A percentile compares a stretch with the other conserved stretches of the same genome.
These are phyloP conservation scores for Xylariaceae sp. DNA, from an alignment of 2,329 filamentous ascomycete species.

Conservation along the genomic window DNA sequence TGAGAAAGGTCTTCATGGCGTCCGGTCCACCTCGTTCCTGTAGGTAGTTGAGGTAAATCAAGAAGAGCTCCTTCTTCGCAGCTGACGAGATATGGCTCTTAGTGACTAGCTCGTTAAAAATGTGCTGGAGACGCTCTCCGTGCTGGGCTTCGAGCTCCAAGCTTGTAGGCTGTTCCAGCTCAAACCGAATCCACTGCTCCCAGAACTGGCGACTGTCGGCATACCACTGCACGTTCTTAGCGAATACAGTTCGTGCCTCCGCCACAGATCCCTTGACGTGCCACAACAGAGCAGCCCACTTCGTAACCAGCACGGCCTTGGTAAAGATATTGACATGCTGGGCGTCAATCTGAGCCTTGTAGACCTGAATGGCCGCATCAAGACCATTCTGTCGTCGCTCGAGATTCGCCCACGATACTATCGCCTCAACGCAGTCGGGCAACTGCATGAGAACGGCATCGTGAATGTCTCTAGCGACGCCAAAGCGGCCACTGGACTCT, in stretches of 20 bases:
- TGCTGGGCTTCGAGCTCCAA: constrained; percentile 59
- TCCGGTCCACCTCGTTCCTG: constrained; percentile 77
- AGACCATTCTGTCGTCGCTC: constrained; percentile 77
- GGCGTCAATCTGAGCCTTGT: constrained; percentile 74
- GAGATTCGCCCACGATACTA: constrained; percentile 81
- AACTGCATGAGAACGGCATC: constrained; percentile 69
- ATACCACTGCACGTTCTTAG: constrained; percentile 78
- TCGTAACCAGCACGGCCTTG: constrained; percentile 80
- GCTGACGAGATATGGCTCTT: constrained; percentile 65
- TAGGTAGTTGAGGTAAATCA: constrained; percentile 76
- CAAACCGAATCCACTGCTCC: constrained; percentile 82
- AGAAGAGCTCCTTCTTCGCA: constrained; percentile 68
- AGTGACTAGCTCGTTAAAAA: constrained; percentile 68
- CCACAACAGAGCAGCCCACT: constrained; percentile 85
- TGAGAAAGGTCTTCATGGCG: constrained; percentile 79
- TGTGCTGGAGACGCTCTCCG: constrained; percentile 69
- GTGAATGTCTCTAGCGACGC: constrained; percentile 80
- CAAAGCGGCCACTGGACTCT: constrained; percentile 71
- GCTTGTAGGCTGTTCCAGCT: constrained; percentile 73
- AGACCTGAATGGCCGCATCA: constrained; percentile 77
- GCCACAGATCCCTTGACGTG: constrained; percentile 75
- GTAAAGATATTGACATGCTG: constrained; percentile 67
- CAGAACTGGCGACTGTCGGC: constrained; percentile 84
- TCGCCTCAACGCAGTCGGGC: constrained; percentile 79
- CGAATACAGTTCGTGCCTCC: constrained; percentile 78